Evolutionary conservation across 768 basidiomycete genomes (phyloP), one percentile per base, ranked within the genome.

Genomic region (Agaricus blazei): DNA sequence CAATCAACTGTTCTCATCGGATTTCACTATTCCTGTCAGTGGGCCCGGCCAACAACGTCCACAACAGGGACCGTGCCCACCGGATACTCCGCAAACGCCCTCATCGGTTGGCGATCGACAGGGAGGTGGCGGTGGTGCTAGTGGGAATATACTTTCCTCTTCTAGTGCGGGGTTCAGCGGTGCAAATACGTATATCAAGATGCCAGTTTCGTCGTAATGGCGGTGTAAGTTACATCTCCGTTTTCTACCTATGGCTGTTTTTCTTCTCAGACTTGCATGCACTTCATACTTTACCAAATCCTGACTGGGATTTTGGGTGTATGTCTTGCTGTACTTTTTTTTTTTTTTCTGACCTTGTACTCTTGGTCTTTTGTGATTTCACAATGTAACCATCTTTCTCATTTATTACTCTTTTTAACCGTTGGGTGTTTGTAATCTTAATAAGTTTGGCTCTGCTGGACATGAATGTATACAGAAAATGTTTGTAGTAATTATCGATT

Each of bases 131-230:
- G 50, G 57, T 44, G 40, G 47, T 51, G 52, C 54, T 54, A 23
- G 48, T 56, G 50, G 57, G 56, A 62, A 58, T 40, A 53, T 56
- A 38, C 41, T 56, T 26, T 46, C 51, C 23, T 52, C 61, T 48
- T 54, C 43, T 54, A 49, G 15, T 52, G 59, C 49, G 28, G 56
- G 50, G 57, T 71, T 58, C 53, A 59, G 58, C n/a, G 66, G 63
- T 40, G 63, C 68, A 34, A 34, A 34, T 60, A 63, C 51, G 31
- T 74, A 69, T 59, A 57, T 72, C 59, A 74, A 75, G 62, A 66
- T 69, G 51, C 64, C 65, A 36, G 68, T 66, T 57, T 73, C 74
- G 12, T 70, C 74, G 64, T 75, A 67, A 52, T 29, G 47, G 48
- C 37, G 31, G 48, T 40, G 27, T 51, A 29, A 9, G n/a, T 52